Base-by-base conservation (phyloP, 2,329 filamentous ascomycete genomes). In the Beauveria australis region DNA sequence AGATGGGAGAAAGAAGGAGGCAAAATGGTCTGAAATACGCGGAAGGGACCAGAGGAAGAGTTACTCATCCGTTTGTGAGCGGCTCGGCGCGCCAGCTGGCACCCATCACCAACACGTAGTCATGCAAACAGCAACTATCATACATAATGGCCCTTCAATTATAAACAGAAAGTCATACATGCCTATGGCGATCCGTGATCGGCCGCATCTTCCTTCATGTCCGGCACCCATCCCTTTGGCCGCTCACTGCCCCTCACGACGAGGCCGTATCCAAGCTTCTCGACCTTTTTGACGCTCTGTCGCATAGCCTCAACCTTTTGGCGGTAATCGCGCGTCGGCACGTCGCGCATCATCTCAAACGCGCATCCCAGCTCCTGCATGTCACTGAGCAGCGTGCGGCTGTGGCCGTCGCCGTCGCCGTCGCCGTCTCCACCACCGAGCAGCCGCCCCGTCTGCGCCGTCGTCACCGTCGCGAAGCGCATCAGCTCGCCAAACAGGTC, bases 401-500 rank as follows among this genome's bases (percentile, higher is more conserved):
- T 66, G 59, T 68, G 67, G 24, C 64, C 56, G 7, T 49, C 16
- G 1, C 12, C 18, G 8, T 7, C 2, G 40, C 3, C 40, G 18
- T 9, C 40, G 40, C n/a, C 40, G 40, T 7, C 40, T 7, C 37
- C 28, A 9, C 30, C 41, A 48, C 76, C 75, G 4, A 77, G 79
- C 63, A 79, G 72, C 66, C 73, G 76, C 16, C 88, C 89, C 8
- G 79, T 87, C 5, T 92, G 89, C 1, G 92, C 92, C 72, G 96
- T 89, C 28, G 87, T 86, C 6, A 92, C 92, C 55, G 96, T 94
- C 0, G 91, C 92, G 74, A 97, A 97, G 33, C 92, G 84, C 94
- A 99, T 99, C 78, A 97, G 81, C 77, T 99, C 94, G 44, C 94
- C 94, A 1, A 92, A 92, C 66, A 97, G 83, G 73, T 99, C 94